Conservation (phyloP, 2,329 filamentous ascomycete species). For the Septoria petroselini region DNA sequence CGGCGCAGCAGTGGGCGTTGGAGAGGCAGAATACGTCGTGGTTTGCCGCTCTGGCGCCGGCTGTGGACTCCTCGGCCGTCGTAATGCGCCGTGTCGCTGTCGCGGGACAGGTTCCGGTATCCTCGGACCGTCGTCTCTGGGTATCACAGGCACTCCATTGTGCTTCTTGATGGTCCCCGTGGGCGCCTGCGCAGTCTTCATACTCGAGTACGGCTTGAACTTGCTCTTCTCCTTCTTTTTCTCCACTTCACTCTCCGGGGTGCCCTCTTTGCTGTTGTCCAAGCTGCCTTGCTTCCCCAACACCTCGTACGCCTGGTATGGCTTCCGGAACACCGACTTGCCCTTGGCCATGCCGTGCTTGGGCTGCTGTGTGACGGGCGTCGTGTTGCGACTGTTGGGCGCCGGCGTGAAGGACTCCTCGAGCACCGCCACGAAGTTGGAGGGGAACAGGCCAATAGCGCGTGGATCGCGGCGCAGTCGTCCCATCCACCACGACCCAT, state of each 20-base stretch:
- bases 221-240: conserved; percentile 39
- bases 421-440: conserved; percentile 92
- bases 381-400: conserved; percentile 57
- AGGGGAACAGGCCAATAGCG: conserved; percentile 89
- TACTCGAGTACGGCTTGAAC: conserved; percentile 50
- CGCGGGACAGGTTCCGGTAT: conserved; percentile 37
- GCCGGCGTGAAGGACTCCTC: conserved; percentile 77
- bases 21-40: conserved; percentile 39
- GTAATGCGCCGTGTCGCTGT: conserved; percentile 24
- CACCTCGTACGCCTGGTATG: conserved; percentile 60
- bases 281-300: conserved; percentile 26
- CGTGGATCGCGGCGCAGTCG: conserved; percentile 83
- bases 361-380: conserved; percentile 49
- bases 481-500: conserved; percentile 98
- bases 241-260: conserved; percentile 34
- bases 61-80: conserved; percentile 28
- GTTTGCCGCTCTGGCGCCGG: conserved; percentile 22
- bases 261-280: conserved; percentile 32
- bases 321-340: conserved; percentile 61
- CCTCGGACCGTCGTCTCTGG: conserved; percentile 30
- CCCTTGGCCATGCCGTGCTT: conserved; percentile 50
- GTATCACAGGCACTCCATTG: conserved; percentile 21
- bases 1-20: conserved; percentile 38
- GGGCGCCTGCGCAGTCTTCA: conserved; percentile 47
- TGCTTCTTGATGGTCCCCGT: conserved; percentile 33